Conservation (phyloP, 176 grass and related monocot species). For the Triticum urartu region DNA sequence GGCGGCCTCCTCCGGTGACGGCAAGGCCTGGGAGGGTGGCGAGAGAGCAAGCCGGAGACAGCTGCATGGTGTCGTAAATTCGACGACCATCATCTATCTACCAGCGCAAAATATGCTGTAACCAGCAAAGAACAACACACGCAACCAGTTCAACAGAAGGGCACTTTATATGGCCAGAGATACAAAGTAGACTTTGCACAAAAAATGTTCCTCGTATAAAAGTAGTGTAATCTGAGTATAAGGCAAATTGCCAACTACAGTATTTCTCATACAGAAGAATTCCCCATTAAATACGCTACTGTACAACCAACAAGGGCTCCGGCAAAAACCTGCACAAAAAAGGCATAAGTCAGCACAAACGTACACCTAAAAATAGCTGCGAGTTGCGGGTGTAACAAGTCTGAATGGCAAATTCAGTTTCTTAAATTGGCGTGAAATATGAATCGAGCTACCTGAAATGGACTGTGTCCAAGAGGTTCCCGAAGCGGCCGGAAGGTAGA, state of each 20-base stretch:
- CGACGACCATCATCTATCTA: background rate
- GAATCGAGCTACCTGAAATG: constrained; percentile 72
- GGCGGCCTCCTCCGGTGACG: too few relatives aligned
- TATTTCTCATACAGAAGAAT: constrained; percentile 48
- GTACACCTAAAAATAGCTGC: background rate
- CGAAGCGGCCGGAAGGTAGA: constrained; percentile 77
- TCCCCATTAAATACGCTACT: constrained; percentile 60
- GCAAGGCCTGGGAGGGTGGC: too few relatives aligned
- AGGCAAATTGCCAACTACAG: constrained; percentile 2
- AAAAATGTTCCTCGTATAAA: background rate
- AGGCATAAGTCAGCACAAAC: background rate
- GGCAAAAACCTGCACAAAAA: constrained; percentile 58
- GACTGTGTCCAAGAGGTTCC: constrained; percentile 91
- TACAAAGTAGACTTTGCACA: background rate
- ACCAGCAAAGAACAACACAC: background rate
- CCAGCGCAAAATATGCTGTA: background rate
- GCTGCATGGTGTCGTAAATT: too few relatives aligned
- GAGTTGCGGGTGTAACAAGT: background rate
- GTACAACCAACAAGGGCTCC: constrained; percentile 80
- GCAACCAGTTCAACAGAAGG: too few relatives aligned
- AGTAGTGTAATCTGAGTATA: constrained; percentile 18
- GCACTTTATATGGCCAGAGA: background rate
- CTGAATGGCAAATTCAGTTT: background rate
- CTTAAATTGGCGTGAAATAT: background rate
- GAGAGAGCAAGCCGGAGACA: too few relatives aligned